phyloP scores from a whole-genome alignment of 768 basidiomycete genomes.

The Trichaptum fuscoviolaceum region DNA sequence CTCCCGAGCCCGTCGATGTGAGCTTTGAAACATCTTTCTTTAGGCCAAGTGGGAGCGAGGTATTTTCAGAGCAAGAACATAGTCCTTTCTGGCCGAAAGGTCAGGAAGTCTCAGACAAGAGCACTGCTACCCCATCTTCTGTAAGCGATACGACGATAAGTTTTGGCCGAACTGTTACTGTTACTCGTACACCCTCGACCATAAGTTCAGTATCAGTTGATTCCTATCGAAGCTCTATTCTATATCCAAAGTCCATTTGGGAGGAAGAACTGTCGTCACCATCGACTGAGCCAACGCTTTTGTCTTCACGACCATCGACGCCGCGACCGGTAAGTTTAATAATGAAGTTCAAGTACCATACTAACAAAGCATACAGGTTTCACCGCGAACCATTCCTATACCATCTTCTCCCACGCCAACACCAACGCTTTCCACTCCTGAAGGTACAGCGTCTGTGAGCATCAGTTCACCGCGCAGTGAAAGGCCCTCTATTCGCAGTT shows the following conservation, averaged over 20 bases:
- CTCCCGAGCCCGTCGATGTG: constrained; percentile 56
- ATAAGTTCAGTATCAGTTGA: not conserved
- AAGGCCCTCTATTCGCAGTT: constrained; percentile 42
- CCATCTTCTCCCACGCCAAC: constrained; percentile 17
- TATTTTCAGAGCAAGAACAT: constrained; percentile 21
- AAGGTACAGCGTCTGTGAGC: constrained; percentile 41
- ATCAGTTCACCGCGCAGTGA: constrained; percentile 43
- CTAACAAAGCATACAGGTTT: constrained; percentile 18
- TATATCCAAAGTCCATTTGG: constrained; percentile 29
- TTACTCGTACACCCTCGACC: not conserved
- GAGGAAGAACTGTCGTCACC: constrained; percentile 30
- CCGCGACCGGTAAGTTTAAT: constrained; percentile 31
- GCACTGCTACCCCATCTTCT: not conserved
- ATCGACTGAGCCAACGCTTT: constrained; percentile 53
- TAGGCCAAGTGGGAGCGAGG: constrained; percentile 44
- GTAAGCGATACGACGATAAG: not conserved
- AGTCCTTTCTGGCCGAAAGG: constrained; percentile 8
- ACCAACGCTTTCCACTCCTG: constrained; percentile 32
- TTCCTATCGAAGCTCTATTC: constrained; percentile 25
- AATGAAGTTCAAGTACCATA: not conserved
- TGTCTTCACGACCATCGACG: constrained; percentile 36
- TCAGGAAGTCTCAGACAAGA: not conserved
- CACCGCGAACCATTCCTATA: constrained; percentile 26
- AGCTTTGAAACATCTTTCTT: constrained; percentile 76
- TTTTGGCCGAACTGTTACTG: not conserved